These are phyloP conservation scores for Saturnispora hagleri DNA, from an alignment of 805 yeast species.

Conservation along the genomic window DNA sequence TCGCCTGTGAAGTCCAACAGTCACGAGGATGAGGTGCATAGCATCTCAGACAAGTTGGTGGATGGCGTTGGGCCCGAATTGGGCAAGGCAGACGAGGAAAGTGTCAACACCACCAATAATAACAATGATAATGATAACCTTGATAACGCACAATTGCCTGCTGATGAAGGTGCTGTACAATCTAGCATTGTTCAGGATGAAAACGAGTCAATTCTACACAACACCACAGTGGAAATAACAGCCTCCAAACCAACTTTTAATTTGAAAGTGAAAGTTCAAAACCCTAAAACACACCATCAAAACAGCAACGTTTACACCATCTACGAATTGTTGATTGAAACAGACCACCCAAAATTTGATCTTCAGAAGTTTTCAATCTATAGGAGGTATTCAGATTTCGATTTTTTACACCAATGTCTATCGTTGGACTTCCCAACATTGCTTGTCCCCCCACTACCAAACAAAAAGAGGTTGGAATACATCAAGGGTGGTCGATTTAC, in stretches of 20 bases:
- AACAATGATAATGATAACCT: background rate
- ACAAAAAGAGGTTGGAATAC: slow-evolving; percentile 83
- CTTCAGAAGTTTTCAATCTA: slow-evolving; percentile 41
- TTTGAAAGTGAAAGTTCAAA: slow-evolving; percentile 36
- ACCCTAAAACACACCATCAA: slow-evolving; percentile 64
- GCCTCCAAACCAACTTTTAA: slow-evolving; percentile 3
- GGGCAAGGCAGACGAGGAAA: background rate
- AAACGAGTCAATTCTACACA: background rate
- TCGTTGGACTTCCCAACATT: slow-evolving; percentile 74
- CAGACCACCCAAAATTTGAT: slow-evolving; percentile 51
- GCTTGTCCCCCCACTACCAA: slow-evolving; percentile 89
- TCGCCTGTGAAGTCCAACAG: slow-evolving; percentile 16
- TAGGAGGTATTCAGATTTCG: slow-evolving; percentile 82
- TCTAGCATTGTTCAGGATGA: background rate
- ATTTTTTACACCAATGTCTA: slow-evolving; percentile 65
- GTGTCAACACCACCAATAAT: background rate
- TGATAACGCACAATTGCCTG: background rate
- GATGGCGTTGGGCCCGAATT: background rate
- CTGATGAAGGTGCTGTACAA: background rate
- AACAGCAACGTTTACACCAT: slow-evolving; percentile 72
- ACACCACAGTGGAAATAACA: background rate
- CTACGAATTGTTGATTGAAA: slow-evolving; percentile 53
- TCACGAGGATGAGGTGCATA: background rate
- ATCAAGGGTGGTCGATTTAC: slow-evolving; percentile 90
- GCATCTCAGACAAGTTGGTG: background rate